Base-by-base conservation (phyloP, 2,329 filamentous ascomycete species). In the Aspergillus pseudoglaucus region DNA sequence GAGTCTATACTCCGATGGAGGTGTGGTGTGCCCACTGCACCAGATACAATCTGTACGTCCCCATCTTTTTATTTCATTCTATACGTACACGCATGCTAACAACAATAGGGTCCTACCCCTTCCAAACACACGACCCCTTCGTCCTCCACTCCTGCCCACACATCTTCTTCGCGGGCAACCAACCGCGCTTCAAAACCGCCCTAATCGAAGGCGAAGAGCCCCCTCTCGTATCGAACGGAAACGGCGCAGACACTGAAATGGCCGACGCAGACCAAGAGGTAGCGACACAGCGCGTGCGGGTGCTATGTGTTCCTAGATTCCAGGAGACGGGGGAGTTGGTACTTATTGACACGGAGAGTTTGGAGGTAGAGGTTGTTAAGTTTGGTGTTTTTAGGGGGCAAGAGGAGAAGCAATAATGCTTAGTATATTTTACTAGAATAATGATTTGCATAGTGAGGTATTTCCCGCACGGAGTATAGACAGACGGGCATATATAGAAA, bases 1-100 rank as follows among this genome's bases (percentile, higher is more conserved):
- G 93, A 97, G 69, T 84, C 85, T 48, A 93, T 95, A 82, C 83
- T 95, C 56, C 79, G 90, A 50, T 98, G 93, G 93, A 80, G 93
- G 52, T 88, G 89, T 63, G 83, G 83, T 55, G 93, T 93, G 4
- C 93, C 93, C 1, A 98, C 93, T 0, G 93, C 93, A 1, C 93
- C 94, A 0, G 94, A 98, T 68, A 98, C 94, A 0, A 66, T 98
- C 39, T 95, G 90, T 91, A 76, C 76, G 87, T 75, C 48, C 22
- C n/a, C 6, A n/a, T 22, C 47, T 32, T 8, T 4, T 9, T 10
- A 1, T 46, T 17, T 4, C 4, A 9, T 38, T 2, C 9, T 10
- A 17, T 38, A 3, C 9, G 17, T 38, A 4, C 6, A 6, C 8
- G 23, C 23, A 20, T 39, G 37, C 37, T 39, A 22, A 39, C 8